Percentiles rank a stretch among this genome's conserved stretches.
Evolutionary conservation across 2,329 filamentous ascomycete genomes (phyloP).

Genomic region (Colletotrichum sp.): DNA sequence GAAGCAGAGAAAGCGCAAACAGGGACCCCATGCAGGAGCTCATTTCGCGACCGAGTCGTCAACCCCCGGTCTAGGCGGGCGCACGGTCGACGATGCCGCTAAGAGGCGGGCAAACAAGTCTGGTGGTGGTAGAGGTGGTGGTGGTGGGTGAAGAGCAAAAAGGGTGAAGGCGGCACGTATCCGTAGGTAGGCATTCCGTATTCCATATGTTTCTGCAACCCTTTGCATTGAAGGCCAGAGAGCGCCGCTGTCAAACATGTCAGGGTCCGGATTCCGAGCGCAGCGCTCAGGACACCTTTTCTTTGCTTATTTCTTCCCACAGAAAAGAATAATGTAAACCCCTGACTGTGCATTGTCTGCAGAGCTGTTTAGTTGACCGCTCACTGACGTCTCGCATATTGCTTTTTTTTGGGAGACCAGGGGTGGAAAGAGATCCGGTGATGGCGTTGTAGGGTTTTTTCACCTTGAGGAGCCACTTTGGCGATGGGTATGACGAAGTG

Average conservation of each 20-base stretch:
- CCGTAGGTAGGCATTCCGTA: not conserved
- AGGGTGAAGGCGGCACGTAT: not conserved
- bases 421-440: not conserved
- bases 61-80: not conserved
- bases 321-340: not conserved
- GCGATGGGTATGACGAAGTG: not conserved
- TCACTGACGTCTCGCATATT: not conserved
- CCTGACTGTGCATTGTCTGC: not conserved
- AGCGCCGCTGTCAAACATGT: not conserved
- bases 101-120: not conserved
- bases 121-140: not conserved
- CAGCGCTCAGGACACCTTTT: not conserved
- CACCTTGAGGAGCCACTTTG: not conserved
- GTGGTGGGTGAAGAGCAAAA: not conserved
- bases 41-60: constrained; percentile 7
- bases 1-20: not conserved
- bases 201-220: not conserved
- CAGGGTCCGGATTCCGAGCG: not conserved
- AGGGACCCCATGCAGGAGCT: constrained; percentile 10
- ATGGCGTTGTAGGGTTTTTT: not conserved
- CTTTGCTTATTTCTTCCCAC: not conserved
- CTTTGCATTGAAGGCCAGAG: not conserved
- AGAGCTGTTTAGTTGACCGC: not conserved
- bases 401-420: not conserved
- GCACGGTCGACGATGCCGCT: not conserved